Conservation (phyloP, 2,329 filamentous ascomycete species). For the Huntiella omanensis region DNA sequence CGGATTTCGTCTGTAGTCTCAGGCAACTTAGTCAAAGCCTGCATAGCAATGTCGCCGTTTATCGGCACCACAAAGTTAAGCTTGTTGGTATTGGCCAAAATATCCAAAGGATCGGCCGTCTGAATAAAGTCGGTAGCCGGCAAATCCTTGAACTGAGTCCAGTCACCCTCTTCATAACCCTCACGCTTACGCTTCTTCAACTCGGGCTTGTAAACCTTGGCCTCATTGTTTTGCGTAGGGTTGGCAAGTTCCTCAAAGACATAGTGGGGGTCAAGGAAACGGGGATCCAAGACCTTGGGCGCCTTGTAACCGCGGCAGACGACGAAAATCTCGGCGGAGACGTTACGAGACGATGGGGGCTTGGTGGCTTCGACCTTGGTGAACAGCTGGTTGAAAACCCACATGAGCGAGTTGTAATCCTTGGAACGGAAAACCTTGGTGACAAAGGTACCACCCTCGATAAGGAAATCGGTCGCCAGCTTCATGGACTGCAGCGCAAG, state of each 20-base stretch:
- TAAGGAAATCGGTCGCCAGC: conserved; percentile 80
- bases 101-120: conserved; percentile 78
- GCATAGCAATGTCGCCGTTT: conserved; percentile 70
- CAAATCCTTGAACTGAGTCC: conserved; percentile 76
- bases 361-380: conserved; percentile 92
- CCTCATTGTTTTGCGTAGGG: conserved; percentile 81
- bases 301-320: conserved; percentile 92
- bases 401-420: conserved; percentile 86
- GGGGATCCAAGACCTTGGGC: conserved; percentile 79
- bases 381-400: conserved; percentile 97
- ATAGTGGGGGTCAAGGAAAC: conserved; percentile 71
- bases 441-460: conserved; percentile 79
- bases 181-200: conserved; percentile 94
- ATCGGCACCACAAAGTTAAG: conserved; percentile 64
- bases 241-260: conserved; percentile 88
- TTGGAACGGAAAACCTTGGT: conserved; percentile 97
- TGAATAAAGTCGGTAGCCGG: conserved; percentile 86
- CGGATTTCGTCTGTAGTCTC: conserved; percentile 74
- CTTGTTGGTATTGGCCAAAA: conserved; percentile 71
- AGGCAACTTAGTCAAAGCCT: conserved; percentile 66
- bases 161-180: conserved; percentile 93
- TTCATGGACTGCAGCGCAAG: conserved; percentile 80
- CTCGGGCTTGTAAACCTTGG: conserved; percentile 95
- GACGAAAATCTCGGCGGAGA: conserved; percentile 96
- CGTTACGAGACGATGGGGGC: conserved; percentile 84